phyloP scores from a whole-genome alignment of 2,329 filamentous ascomycete species.

The Bertia moriformis region DNA sequence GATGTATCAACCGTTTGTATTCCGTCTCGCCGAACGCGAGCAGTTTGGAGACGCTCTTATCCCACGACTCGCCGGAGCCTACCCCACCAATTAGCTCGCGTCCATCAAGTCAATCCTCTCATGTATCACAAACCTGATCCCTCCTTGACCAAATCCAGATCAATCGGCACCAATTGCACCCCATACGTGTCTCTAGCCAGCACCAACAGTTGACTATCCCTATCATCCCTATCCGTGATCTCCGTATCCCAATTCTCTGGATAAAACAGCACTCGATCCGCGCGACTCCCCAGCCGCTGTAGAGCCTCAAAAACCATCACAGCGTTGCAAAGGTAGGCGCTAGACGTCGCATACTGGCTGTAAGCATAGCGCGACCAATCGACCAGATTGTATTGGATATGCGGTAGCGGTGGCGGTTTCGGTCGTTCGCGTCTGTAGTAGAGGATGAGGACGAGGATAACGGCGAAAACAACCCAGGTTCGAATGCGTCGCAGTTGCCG shows the following conservation, averaged over 20 bases:
- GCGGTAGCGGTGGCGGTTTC: not conserved
- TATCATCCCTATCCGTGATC: slow-evolving; percentile 7
- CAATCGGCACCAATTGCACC: not conserved
- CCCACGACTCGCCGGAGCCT: slow-evolving; percentile 5
- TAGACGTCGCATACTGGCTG: slow-evolving; percentile 23
- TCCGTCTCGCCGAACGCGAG: not conserved
- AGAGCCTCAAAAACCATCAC: slow-evolving; percentile 27
- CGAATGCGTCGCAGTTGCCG: not conserved
- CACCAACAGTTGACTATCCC: slow-evolving; percentile 6
- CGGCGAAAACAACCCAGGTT: not conserved
- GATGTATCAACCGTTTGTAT: slow-evolving; percentile 5
- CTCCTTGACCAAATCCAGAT: not conserved
- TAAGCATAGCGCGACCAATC: slow-evolving; percentile 24
- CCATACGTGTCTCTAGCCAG: not conserved
- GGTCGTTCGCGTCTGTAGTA: not conserved
- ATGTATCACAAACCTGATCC: slow-evolving; percentile 3
- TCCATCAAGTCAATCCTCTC: no score
- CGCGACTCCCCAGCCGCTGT: slow-evolving; percentile 21
- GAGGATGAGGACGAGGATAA: not conserved
- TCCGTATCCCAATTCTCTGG: slow-evolving; percentile 18
- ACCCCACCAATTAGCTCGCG: slow-evolving; percentile 5
- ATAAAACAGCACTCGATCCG: slow-evolving; percentile 27
- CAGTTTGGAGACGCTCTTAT: not conserved
- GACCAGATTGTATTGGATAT: not conserved
- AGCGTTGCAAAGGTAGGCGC: slow-evolving; percentile 23